phyloP scores from a whole-genome alignment of 1,284 basidiomycete species.

The Macrocybe sp. region DNA sequence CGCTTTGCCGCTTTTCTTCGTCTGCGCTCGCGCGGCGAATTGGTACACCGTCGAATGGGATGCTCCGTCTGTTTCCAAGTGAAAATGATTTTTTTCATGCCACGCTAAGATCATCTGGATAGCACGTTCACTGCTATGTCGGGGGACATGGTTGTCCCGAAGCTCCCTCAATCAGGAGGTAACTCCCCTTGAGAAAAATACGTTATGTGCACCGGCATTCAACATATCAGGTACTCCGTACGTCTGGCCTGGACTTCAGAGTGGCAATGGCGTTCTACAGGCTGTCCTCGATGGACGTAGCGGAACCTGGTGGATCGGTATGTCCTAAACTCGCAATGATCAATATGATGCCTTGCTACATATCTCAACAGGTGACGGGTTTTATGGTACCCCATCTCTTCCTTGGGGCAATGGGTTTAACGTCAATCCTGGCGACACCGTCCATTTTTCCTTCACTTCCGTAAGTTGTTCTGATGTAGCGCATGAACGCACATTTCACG shows the following conservation, averaged over 20 bases:
- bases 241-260: slow-evolving; percentile 28
- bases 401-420: slow-evolving; percentile 27
- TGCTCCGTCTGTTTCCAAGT: slow-evolving; percentile 12
- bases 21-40: slow-evolving; percentile 14
- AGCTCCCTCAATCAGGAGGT: slow-evolving; percentile 18
- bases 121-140: slow-evolving; percentile 25
- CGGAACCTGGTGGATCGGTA: slow-evolving; percentile 27
- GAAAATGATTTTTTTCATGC: background rate
- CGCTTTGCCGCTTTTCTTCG: slow-evolving; percentile 5
- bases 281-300: slow-evolving; percentile 26
- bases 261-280: slow-evolving; percentile 25
- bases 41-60: slow-evolving; percentile 30
- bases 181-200: background rate
- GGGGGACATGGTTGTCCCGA: slow-evolving; percentile 23
- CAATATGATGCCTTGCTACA: too few species aligned
- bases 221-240: slow-evolving; percentile 18
- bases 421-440: slow-evolving; percentile 24
- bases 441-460: slow-evolving; percentile 24
- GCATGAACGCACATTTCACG: background rate
- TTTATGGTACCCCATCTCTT: slow-evolving; percentile 22
- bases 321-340: too few species aligned
- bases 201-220: background rate
- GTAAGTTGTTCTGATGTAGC: slow-evolving; percentile 8
- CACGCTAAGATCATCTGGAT: background rate
- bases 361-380: slow-evolving; percentile 15